These are phyloP conservation scores for Biscutella laevigata DNA, from an alignment of 441 rosid species.

Conservation along the genomic window DNA sequence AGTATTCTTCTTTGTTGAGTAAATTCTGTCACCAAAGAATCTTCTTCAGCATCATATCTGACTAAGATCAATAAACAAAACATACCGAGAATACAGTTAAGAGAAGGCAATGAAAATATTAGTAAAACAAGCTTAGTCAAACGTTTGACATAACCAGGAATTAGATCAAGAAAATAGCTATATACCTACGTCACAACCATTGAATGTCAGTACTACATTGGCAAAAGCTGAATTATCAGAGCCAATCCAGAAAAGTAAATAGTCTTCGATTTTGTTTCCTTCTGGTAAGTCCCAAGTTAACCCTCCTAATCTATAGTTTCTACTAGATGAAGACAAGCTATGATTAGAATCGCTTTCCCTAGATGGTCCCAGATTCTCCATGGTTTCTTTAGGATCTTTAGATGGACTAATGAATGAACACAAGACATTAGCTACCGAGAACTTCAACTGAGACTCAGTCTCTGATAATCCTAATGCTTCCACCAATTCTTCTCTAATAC, in stretches of 20 bases:
- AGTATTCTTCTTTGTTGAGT: conserved; percentile 70
- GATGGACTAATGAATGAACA: conserved; percentile 45
- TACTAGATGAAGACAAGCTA: conserved; percentile 24
- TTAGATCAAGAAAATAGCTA: conserved; percentile 5
- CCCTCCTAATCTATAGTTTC: conserved; percentile 55
- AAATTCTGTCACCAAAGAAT: conserved; percentile 54
- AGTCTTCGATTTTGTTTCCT: conserved; percentile 58
- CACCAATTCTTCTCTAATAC: conserved; percentile 35
- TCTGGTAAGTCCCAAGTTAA: conserved; percentile 58
- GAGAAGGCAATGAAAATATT: too few species aligned
- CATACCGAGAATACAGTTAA: too few species aligned
- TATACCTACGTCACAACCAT: conserved; percentile 74
- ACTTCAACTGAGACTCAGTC: conserved; percentile 19
- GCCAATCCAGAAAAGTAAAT: conserved; percentile 71
- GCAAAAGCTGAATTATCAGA: conserved; percentile 67
- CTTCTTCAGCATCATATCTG: conserved; percentile 76
- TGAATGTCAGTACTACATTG: conserved; percentile 70
- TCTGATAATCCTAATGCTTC: conserved; percentile 25
- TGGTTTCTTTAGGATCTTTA: conserved; percentile 25
- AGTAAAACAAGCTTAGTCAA: too few species aligned
- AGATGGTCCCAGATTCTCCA: conserved; percentile 26
- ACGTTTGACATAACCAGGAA: not conserved
- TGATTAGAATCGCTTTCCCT: conserved; percentile 16
- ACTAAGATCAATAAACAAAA: conserved; percentile 45
- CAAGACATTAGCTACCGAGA: conserved; percentile 45